Base-by-base conservation (phyloP, 2,329 filamentous ascomycete genomes). In the Venturia pyrina region DNA sequence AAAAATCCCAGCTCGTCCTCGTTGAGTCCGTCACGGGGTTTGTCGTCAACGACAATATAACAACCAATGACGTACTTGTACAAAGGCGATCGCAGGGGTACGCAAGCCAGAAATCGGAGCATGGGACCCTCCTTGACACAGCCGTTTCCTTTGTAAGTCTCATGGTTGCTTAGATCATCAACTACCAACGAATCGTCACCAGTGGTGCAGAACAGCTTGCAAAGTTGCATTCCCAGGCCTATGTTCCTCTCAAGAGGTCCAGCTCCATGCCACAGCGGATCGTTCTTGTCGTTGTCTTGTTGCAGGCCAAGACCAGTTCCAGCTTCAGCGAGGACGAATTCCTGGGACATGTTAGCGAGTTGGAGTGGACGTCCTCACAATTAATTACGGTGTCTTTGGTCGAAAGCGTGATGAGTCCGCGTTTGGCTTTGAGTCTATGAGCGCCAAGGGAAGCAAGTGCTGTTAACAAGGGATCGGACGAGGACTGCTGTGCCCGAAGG, bases 1-100 rank as follows among this genome's bases (percentile, higher is more conserved):
- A 70, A 48, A n/a, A 70, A 53, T 17, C 48, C 50, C n/a, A 68
- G 66, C 15, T 68, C 68, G 0, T 72, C 68, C 5, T 68, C 66
- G 34, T 64, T 59, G 53, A 68, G 67, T 3, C 44, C 53, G 19
- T 67, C 43, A 7, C 59, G 60, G 17, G 69, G 67, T 63, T 72
- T 70, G 65, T 70, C 70, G 66, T 76, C 72, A 60, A 75, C 71
- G 56, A 75, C 72, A 66, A 73, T 75, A 65, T 74, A 75, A 48
- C 70, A 72, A 17, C 74, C 74, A 1, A 76, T 69, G 13, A 62
- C n/a, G 5, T 37, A 37, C n/a, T 62, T 62, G 37, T 62, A 28
- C 19, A 62, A 28, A 17, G 59, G 59, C n/a, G 59, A 62, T 34
- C 59, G 37, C 15, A 62, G 43, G n/a, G 59, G 59, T 3, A 44